These are phyloP conservation scores for Thielaviopsis ethacetica DNA, from an alignment of 2,329 filamentous ascomycete genomes.

Conservation along the genomic window DNA sequence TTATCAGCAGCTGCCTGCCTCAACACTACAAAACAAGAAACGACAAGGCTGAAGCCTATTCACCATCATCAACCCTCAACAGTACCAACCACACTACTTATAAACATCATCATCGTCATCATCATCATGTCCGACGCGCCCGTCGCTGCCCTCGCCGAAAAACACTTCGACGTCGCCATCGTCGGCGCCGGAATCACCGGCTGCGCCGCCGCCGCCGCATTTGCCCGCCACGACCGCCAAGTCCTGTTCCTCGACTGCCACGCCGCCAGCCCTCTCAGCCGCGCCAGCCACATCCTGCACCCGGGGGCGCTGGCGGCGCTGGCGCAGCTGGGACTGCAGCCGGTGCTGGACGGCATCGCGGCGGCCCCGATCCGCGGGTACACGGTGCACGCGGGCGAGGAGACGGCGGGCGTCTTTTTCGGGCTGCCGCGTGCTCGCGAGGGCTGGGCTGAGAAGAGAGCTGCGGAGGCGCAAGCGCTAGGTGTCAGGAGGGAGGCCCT, in stretches of 20 bases:
- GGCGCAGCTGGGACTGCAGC: constrained; percentile 58
- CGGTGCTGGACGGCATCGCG: constrained; percentile 72
- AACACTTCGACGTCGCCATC: constrained; percentile 45
- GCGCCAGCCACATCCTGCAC: constrained; percentile 86
- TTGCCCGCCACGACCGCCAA: constrained; percentile 78
- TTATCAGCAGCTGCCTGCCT: too few species aligned
- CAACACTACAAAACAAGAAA: too few species aligned
- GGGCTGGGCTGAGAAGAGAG: neutral
- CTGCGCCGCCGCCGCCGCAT: constrained; percentile 66
- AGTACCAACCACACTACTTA: too few species aligned
- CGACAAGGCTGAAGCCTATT: neutral
- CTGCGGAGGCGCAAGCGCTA: neutral
- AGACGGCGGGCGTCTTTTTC: constrained; percentile 4
- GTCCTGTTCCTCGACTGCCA: constrained; percentile 67
- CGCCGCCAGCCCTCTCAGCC: constrained; percentile 76
- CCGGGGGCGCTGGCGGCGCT: constrained; percentile 76
- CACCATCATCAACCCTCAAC: neutral
- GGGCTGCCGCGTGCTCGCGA: neutral
- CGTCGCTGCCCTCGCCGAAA: neutral
- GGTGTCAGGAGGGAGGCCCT: constrained; percentile 1
- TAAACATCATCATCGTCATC: neutral
- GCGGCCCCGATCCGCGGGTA: constrained; percentile 5
- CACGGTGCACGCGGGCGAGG: neutral
- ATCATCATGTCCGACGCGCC: neutral
- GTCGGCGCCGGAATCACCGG: constrained; percentile 85